Evolutionary conservation across 2,329 filamentous ascomycete species (phyloP), one percentile per base, ranked within the genome.

Genomic region (Teratosphaeria pseudoeucalypti): DNA sequence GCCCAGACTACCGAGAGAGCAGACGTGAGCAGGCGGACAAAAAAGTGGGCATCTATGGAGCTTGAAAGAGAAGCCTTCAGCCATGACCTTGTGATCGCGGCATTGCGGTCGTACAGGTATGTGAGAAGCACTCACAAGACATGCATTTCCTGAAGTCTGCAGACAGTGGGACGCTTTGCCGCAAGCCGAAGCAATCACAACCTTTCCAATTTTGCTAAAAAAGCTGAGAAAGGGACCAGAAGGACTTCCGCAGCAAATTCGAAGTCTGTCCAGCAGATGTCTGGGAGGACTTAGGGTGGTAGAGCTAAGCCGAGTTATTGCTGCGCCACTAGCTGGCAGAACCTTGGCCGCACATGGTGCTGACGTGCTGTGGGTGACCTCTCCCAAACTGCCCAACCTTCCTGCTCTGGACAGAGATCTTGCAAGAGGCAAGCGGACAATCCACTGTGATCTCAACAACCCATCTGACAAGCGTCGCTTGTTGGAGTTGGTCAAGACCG

Each of bases 121-220:
- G 34, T 39, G 34, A 39, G 34, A 39, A 39, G 34, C 11, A 39
- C 11, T 10, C 11, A 14, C 11, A 6, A 39, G 5, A 10, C 16
- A 12, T 14, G 9, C 34, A 10, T 12, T 10, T 14, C 11, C 34
- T 10, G 34, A 10, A 39, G 12, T 37, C 9, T 12, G 34, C 34
- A 39, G 34, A 2, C 70, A 83, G 61, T 84, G 82, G 82, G 81
- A 84, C 60, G 63, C 65, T 0, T 69, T 76, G 1, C 76, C 80
- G 0, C 80, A 82, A 57, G 75, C 79, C 0, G 66, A 62, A 14
- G 76, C 75, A 0, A 67, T 82, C 2, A 57, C 70, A 1, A 71
- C 78, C 47, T 75, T 77, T 11, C 82, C 82, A 0, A 78, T 84
- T 9, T 58, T 67, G 1, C 55, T 83, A 14, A 10, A 39, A 39